A percentile compares a stretch with the other conserved stretches of the same genome.
phyloP scores from a whole-genome alignment of 306 rosid species.

The Sicyos edulis region DNA sequence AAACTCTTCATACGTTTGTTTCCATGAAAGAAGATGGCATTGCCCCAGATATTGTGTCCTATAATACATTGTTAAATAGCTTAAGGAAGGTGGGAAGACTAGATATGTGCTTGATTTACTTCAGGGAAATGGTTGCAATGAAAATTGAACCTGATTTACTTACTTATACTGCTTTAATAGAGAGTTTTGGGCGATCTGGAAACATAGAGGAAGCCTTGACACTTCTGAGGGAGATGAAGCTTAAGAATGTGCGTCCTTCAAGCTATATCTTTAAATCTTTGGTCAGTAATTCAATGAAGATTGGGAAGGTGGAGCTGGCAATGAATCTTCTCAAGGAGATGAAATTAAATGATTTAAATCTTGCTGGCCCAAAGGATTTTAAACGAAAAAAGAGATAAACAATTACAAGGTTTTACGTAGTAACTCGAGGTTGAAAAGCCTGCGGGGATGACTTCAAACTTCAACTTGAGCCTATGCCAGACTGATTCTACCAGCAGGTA shows the following conservation, averaged over 20 bases:
- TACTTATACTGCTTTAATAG: conserved; percentile 64
- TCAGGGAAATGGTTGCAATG: conserved; percentile 57
- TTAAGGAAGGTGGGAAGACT: conserved; percentile 63
- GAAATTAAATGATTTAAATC: conserved; percentile 44
- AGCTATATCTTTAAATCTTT: conserved; percentile 46
- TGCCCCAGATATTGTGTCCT: conserved; percentile 55
- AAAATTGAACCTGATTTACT: conserved; percentile 62
- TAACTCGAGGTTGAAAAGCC: background rate
- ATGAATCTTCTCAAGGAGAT: conserved; percentile 46
- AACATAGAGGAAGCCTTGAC: conserved; percentile 53
- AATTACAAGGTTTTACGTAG: conserved; percentile 4
- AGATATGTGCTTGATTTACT: conserved; percentile 45
- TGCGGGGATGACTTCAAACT: background rate
- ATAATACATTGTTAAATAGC: conserved; percentile 61
- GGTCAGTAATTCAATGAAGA: conserved; percentile 42
- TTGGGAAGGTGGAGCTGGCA: conserved; percentile 60
- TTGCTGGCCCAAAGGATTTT: conserved; percentile 50
- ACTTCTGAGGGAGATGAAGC: conserved; percentile 62
- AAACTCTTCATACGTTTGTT: conserved; percentile 46
- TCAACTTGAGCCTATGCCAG: background rate
- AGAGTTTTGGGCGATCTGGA: conserved; percentile 58
- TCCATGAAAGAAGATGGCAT: conserved; percentile 51
- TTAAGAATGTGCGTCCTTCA: conserved; percentile 51
- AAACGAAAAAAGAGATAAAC: conserved; percentile 32
- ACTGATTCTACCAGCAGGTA: background rate